Evolutionary conservation across 768 basidiomycete genomes (phyloP), one percentile per base, ranked within the genome.

Genomic region (Termitomyces sp.): DNA sequence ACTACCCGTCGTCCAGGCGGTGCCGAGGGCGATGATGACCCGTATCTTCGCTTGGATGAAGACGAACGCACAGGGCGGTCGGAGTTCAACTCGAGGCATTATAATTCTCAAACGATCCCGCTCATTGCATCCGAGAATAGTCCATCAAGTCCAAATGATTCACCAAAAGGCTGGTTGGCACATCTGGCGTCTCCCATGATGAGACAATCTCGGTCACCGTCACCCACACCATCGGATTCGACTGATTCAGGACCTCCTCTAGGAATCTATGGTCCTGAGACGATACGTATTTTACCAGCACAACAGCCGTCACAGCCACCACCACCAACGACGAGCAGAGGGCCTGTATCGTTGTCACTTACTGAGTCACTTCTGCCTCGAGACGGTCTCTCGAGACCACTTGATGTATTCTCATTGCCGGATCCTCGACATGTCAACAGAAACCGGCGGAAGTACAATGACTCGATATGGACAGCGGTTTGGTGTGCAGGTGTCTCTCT

Each of bases 361-460:
- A 90, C 88, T 3, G 83, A 91, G 64, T 91, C 91, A 3, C 74
- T 93, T 7, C 76, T 93, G 6, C 91, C 89, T 17, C 73, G 89
- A 55, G 89, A 89, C 59, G 88, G 88, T 28, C 73, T 73, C 42
- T 69, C 80, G 21, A 79, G 86, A 47, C 81, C 86, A 5, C 63
- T 84, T 19, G 85, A 88, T 68, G 79, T 86, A 34, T 93, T 93
- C 70, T 83, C 83, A 27, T 76, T 92, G 14, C 91, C 89, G 3
- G 88, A 91, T 64, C 88, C 88, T 23, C 79, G 85, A 44, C 82
- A 88, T 61, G 73, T 78, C n/a, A 79, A 83, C 19, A 76, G 81
- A 56, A 73, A 76, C 32, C 82, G 84, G 54, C 79, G 85, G 70
- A 89, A 86, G 70, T 85, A 85, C 72, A 84, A 92, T 59, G 89